Conservation (phyloP, 1,139 yeast species). For the Nakaseomyces sp. region DNA sequence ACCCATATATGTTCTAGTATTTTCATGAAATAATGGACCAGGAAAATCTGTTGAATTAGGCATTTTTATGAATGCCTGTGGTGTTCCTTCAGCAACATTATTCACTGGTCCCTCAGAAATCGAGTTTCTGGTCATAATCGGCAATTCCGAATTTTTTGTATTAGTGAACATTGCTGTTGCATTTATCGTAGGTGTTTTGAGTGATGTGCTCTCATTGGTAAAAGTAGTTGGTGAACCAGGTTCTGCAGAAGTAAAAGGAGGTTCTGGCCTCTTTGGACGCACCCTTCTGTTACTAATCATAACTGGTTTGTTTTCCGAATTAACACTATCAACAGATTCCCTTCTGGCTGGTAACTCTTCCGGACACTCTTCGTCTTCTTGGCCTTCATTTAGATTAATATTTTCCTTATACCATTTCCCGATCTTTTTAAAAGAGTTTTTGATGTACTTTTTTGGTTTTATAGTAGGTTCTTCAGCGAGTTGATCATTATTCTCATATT, state of each 20-base stretch:
- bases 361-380: constrained; percentile 7
- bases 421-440: constrained; percentile 47
- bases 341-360: background rate
- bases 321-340: background rate
- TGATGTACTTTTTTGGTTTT: constrained; percentile 32
- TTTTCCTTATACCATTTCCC: constrained; percentile 64
- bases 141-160: constrained; percentile 12
- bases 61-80: constrained; percentile 4
- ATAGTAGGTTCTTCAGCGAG: constrained; percentile 22
- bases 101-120: background rate
- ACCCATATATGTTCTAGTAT: background rate
- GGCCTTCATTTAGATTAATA: constrained; percentile 17
- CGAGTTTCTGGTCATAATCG: background rate
- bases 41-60: constrained; percentile 2
- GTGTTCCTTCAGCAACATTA: background rate
- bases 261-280: constrained; percentile 16
- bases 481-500: constrained; percentile 14
- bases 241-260: constrained; percentile 5
- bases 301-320: constrained; percentile 14
- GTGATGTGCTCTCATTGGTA: constrained; percentile 2
- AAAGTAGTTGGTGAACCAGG: constrained; percentile 6
- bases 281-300: constrained; percentile 29
- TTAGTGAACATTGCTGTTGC: constrained; percentile 29
- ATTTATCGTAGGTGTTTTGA: constrained; percentile 16
- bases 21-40: constrained; percentile 1